These are phyloP conservation scores for Elongisporangium undulatum DNA, from an alignment of 352 stramenopile species.

Conservation along the genomic window DNA sequence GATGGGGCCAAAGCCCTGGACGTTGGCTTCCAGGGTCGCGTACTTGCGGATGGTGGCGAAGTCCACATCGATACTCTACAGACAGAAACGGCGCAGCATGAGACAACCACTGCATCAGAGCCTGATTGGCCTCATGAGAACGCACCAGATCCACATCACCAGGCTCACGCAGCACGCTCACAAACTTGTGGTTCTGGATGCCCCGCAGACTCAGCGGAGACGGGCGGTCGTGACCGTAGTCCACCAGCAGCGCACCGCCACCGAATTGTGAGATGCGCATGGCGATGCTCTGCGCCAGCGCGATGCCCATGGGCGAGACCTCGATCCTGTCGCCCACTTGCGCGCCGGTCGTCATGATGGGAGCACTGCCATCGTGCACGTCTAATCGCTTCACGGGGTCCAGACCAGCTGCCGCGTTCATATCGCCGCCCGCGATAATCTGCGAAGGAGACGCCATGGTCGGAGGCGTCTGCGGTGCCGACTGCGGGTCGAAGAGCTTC, in stretches of 20 bases:
- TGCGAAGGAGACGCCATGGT: conserved; percentile 14
- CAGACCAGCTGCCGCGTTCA: conserved; percentile 6
- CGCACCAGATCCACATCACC: conserved; percentile 89
- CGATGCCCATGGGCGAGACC: conserved; percentile 91
- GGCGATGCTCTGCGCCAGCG: conserved; percentile 91
- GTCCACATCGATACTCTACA: conserved; percentile 83
- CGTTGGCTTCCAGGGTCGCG: conserved; percentile 41
- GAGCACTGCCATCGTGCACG: conserved; percentile 30
- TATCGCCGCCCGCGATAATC: conserved; percentile 4
- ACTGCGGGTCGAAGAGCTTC: conserved; percentile 68
- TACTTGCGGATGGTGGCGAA: conserved; percentile 79
- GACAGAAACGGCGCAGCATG: conserved; percentile 12
- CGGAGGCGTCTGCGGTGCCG: conserved; percentile 18
- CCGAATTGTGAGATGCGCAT: conserved; percentile 79
- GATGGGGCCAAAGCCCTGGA: conserved; percentile 85
- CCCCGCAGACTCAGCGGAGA: conserved; percentile 89
- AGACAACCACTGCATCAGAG: conserved; percentile 35
- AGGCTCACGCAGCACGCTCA: conserved; percentile 89
- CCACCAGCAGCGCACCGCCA: conserved; percentile 90
- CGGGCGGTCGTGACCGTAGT: conserved; percentile 93
- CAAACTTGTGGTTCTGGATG: conserved; percentile 94
- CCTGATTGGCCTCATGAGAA: conserved; percentile 28
- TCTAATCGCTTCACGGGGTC: conserved; percentile 42
- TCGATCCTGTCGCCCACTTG: conserved; percentile 89
- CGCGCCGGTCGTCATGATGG: conserved; percentile 47